These are phyloP conservation scores for Tolypocladium inflatum DNA, from an alignment of 2,329 filamentous ascomycete genomes.

Conservation along the genomic window DNA sequence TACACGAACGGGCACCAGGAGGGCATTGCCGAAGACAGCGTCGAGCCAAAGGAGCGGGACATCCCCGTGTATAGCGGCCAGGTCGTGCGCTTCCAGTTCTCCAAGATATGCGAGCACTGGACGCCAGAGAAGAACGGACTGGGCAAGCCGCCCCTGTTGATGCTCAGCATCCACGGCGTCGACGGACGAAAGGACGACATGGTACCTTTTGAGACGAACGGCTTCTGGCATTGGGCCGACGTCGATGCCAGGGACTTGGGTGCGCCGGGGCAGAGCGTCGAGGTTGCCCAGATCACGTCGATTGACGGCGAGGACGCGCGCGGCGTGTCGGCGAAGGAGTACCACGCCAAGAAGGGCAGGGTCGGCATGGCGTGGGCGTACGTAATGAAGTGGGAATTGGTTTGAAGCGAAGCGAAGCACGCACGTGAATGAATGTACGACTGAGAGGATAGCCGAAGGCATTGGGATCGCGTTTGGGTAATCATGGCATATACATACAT, in stretches of 20 bases:
- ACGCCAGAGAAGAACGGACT: constrained; percentile 57
- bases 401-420: constrained; percentile 15
- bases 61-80: constrained; percentile 50
- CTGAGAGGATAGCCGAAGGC: neutral
- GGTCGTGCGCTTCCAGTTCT: constrained; percentile 69
- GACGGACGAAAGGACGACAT: constrained; percentile 60
- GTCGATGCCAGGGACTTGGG: constrained; percentile 58
- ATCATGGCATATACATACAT: neutral
- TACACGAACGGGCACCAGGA: constrained; percentile 36
- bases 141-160: constrained; percentile 57
- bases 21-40: constrained; percentile 45
- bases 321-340: constrained; percentile 39
- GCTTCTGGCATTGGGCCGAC: constrained; percentile 74
- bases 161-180: constrained; percentile 56
- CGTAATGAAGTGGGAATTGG: constrained; percentile 40
- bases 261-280: constrained; percentile 56
- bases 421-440: neutral
- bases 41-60: constrained; percentile 42
- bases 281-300: constrained; percentile 49
- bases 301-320: constrained; percentile 36
- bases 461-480: neutral
- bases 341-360: constrained; percentile 30
- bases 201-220: constrained; percentile 67
- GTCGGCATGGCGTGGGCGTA: constrained; percentile 35
- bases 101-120: constrained; percentile 76